A percentile compares a stretch with the other conserved stretches of the same genome.
These are phyloP conservation scores for Globisporangium polare DNA, from an alignment of 352 stramenopile genomes.

Conservation along the genomic window DNA sequence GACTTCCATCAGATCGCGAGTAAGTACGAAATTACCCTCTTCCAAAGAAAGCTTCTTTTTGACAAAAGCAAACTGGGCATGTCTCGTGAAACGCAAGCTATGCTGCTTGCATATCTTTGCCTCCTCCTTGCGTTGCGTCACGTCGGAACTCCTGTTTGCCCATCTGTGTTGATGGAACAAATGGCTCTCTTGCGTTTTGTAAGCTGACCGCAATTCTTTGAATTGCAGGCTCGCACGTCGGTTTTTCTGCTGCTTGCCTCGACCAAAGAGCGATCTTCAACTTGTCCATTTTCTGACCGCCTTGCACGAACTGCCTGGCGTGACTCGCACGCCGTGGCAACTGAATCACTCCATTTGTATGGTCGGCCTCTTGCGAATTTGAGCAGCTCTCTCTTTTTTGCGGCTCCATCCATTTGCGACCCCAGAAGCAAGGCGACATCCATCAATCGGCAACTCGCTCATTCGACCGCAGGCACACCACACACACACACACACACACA, in stretches of 20 bases:
- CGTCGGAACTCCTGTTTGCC: background rate
- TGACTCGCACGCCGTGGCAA: background rate
- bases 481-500: conserved; percentile 8
- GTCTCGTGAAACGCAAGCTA: background rate
- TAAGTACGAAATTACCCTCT: too few species aligned
- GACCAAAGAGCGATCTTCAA: conserved; percentile 5
- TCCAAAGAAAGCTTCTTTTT: too few species aligned
- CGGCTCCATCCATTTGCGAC: conserved; percentile 1
- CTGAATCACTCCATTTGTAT: too few species aligned
- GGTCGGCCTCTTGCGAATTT: too few species aligned
- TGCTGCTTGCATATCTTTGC: conserved; percentile 4
- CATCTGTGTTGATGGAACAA: background rate
- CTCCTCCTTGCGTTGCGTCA: background rate
- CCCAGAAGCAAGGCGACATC: background rate
- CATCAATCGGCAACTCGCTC: conserved; percentile 16
- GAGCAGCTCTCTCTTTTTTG: conserved; percentile 4
- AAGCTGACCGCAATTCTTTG: background rate
- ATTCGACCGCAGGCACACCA: conserved; percentile 4
- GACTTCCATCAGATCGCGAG: too few species aligned
- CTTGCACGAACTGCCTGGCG: background rate
- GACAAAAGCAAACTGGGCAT: too few species aligned
- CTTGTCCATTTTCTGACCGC: too few species aligned
- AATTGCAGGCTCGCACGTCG: conserved; percentile 7
- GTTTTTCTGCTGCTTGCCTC: background rate
- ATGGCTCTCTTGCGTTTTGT: conserved; percentile 6